These are phyloP conservation scores for Croton laevigatus DNA, from an alignment of 441 rosid genomes.

Conservation along the genomic window DNA sequence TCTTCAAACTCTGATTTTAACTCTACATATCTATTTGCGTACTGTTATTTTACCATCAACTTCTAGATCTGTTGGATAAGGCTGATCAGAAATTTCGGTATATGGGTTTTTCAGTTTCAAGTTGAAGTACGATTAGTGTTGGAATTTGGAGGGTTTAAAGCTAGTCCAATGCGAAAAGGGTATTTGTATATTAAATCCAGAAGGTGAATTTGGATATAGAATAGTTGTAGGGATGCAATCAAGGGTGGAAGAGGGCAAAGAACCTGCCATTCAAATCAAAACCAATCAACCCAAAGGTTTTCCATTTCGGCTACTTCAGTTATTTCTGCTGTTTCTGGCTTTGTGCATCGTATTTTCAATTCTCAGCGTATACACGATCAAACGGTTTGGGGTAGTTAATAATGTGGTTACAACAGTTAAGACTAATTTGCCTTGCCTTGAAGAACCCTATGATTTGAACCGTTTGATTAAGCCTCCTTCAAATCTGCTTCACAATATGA, in stretches of 20 bases:
- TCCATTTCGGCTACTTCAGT: constrained; percentile 48
- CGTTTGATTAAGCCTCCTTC: constrained; percentile 63
- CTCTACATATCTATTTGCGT: background rate
- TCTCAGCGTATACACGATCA: constrained; percentile 64
- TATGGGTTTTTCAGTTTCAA: constrained; percentile 13
- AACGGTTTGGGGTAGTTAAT: constrained; percentile 52
- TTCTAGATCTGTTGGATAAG: constrained; percentile 22
- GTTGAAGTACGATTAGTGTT: background rate
- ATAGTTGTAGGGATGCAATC: constrained; percentile 41
- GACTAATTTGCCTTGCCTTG: constrained; percentile 50
- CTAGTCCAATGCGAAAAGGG: constrained; percentile 4
- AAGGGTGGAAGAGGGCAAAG: constrained; percentile 80
- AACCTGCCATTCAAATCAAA: constrained; percentile 35
- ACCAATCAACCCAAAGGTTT: constrained; percentile 46
- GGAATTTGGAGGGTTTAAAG: constrained; percentile 1
- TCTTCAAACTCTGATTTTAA: constrained; percentile 7
- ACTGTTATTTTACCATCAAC: constrained; percentile 6
- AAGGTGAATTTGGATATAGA: constrained; percentile 22
- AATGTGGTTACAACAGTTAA: constrained; percentile 44
- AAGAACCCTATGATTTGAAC: constrained; percentile 39
- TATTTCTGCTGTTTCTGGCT: constrained; percentile 53
- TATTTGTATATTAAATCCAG: constrained; percentile 27
- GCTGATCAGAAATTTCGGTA: constrained; percentile 6
- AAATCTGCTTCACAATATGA: constrained; percentile 62
- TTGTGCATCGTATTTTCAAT: constrained; percentile 53